A percentile compares a stretch with the other conserved stretches of the same genome.
Conservation (phyloP, 805 yeast genomes). For the Nakazawaea laoshanensis region DNA sequence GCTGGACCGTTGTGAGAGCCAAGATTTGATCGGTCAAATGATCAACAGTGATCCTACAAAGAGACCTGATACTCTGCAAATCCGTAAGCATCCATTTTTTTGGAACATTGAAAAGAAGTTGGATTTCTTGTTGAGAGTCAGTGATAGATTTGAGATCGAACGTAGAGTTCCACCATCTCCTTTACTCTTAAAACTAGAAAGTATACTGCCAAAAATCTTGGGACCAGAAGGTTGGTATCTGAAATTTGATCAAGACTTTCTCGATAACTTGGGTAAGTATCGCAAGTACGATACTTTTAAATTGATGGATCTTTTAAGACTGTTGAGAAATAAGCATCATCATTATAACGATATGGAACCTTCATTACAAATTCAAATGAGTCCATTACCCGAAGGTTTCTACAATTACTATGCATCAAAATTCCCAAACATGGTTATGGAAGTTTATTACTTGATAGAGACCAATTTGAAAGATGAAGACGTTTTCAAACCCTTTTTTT, state of each 20-base stretch:
- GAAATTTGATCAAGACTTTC: slow-evolving; percentile 61
- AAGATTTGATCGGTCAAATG: slow-evolving; percentile 68
- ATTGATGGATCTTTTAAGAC: slow-evolving; percentile 80
- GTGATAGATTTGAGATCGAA: slow-evolving; percentile 87
- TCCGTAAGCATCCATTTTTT: slow-evolving; percentile 81
- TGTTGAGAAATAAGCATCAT: slow-evolving; percentile 87
- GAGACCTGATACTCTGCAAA: slow-evolving; percentile 63
- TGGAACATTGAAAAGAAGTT: slow-evolving; percentile 72
- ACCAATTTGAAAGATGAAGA: slow-evolving; percentile 57
- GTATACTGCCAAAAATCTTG: slow-evolving; percentile 37
- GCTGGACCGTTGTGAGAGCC: slow-evolving; percentile 53
- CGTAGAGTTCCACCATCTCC: slow-evolving; percentile 71
- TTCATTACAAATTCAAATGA: slow-evolving; percentile 54
- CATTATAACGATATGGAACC: slow-evolving; percentile 87
- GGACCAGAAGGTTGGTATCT: slow-evolving; percentile 69
- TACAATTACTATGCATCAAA: slow-evolving; percentile 62
- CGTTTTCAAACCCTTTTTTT: slow-evolving; percentile 25
- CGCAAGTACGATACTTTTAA: slow-evolving; percentile 77
- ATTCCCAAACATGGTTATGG: slow-evolving; percentile 77
- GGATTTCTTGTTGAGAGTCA: slow-evolving; percentile 77
- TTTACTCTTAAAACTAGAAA: slow-evolving; percentile 47
- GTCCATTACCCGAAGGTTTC: slow-evolving; percentile 80
- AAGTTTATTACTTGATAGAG: slow-evolving; percentile 55
- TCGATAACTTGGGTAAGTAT: slow-evolving; percentile 83
- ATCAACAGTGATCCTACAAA: slow-evolving; percentile 52